Evolutionary conservation across 2,329 filamentous ascomycete genomes (phyloP).

Genomic region (Pochonia chlamydosporia): DNA sequence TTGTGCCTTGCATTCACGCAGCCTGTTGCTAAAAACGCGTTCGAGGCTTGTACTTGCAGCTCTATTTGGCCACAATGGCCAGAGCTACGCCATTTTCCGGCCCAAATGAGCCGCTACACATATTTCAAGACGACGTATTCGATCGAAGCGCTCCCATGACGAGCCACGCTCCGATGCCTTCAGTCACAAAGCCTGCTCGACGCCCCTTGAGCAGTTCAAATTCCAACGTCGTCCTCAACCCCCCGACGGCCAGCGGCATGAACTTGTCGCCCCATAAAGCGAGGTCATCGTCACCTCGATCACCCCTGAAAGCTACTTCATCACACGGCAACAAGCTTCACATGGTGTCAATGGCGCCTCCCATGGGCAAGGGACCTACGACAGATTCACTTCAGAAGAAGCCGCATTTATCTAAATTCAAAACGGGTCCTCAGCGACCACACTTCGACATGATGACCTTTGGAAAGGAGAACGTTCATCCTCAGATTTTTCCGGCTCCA

Average conservation of each 20-base stretch:
- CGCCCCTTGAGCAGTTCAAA: conserved; percentile 44
- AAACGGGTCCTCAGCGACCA: conserved; percentile 49
- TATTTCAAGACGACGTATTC: conserved; percentile 48
- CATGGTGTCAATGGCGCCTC: conserved; percentile 62
- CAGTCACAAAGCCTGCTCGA: conserved; percentile 39
- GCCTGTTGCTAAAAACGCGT: conserved; percentile 1
- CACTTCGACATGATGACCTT: conserved; percentile 35
- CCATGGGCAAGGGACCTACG: conserved; percentile 43
- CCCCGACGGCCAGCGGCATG: conserved; percentile 45
- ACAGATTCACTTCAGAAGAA: conserved; percentile 69
- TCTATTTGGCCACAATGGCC: conserved; percentile 43
- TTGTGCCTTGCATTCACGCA: background rate
- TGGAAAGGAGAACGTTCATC: conserved; percentile 54
- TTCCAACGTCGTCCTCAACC: conserved; percentile 62
- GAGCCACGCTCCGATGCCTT: conserved; percentile 52
- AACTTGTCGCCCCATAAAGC: conserved; percentile 67
- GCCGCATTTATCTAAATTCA: conserved; percentile 53
- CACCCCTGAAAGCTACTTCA: conserved; percentile 48
- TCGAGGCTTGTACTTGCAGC: conserved; percentile 4
- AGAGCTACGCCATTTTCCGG: conserved; percentile 41
- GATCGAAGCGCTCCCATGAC: conserved; percentile 41
- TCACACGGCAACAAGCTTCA: conserved; percentile 56
- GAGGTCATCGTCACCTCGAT: conserved; percentile 54
- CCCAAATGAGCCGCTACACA: conserved; percentile 42
- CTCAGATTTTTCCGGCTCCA: conserved; percentile 43